Conservation (phyloP, 768 basidiomycete genomes). For the Russula emetica region DNA sequence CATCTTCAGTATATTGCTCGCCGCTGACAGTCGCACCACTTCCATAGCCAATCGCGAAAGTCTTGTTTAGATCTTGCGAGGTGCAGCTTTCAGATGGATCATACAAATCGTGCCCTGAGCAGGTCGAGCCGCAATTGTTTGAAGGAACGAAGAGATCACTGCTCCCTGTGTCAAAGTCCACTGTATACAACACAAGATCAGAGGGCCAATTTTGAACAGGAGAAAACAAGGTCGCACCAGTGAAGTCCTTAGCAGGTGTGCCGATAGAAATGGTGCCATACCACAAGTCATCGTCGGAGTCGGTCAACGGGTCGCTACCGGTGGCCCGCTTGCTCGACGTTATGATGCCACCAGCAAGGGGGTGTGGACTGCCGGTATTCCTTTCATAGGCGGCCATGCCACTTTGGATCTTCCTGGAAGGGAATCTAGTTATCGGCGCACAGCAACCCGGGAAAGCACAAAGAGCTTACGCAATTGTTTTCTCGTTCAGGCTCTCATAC, state of each 20-base stretch:
- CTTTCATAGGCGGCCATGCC: conserved; percentile 11
- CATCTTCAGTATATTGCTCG: conserved; percentile 41
- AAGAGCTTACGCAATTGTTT: not conserved
- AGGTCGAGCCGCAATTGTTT: conserved; percentile 34
- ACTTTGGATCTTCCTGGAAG: conserved; percentile 9
- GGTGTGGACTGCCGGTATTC: not conserved
- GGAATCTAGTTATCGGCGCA: not conserved
- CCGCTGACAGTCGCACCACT: conserved; percentile 41
- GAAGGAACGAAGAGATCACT: conserved; percentile 38
- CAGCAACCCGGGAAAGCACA: not conserved
- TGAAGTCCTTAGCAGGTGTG: conserved; percentile 14
- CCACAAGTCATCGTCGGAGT: conserved; percentile 6
- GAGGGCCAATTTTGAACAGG: conserved; percentile 32
- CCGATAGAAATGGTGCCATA: conserved; percentile 19
- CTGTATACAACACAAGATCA: conserved; percentile 29
- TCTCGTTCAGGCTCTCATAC: no score
- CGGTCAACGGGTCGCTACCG: conserved; percentile 1
- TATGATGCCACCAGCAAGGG: not conserved
- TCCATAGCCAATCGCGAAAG: conserved; percentile 38
- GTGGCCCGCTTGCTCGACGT: not conserved
- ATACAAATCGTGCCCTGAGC: conserved; percentile 27
- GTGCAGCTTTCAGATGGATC: conserved; percentile 4
- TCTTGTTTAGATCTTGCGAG: conserved; percentile 29
- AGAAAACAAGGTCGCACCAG: not conserved
- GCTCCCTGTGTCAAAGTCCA: conserved; percentile 42